A percentile compares a stretch with the other conserved stretches of the same genome.
Conservation (phyloP, 108 stramenopile genomes). For the Mayamaea pseudoterrestris region DNA sequence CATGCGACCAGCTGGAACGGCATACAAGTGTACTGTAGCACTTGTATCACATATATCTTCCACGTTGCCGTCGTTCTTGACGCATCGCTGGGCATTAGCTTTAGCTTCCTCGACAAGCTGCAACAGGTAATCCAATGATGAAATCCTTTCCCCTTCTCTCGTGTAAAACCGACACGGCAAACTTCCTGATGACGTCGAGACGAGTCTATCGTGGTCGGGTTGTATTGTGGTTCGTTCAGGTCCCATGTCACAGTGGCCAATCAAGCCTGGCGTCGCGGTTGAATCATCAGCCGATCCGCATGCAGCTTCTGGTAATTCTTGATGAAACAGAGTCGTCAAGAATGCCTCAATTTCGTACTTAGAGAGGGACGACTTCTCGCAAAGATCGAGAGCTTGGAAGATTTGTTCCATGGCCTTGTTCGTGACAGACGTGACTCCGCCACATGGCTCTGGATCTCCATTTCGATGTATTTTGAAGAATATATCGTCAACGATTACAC, state of each 20-base stretch:
- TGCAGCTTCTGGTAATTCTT: neutral
- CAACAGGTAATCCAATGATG: conserved; percentile 23
- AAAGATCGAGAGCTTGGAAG: neutral
- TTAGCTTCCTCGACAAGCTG: conserved; percentile 17
- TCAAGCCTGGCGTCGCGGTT: conserved; percentile 12
- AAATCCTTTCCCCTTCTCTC: conserved; percentile 64
- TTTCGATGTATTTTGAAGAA: conserved; percentile 70
- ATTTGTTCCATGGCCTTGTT: conserved; percentile 7
- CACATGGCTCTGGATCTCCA: conserved; percentile 57
- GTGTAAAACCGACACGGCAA: conserved; percentile 75
- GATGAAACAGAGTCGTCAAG: conserved; percentile 32
- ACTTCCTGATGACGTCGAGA: conserved; percentile 21
- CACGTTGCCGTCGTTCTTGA: too few species aligned
- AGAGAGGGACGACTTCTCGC: conserved; percentile 3
- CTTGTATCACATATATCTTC: neutral
- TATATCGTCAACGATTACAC: too few species aligned
- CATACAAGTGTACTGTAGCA: conserved; percentile 39
- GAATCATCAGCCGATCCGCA: conserved; percentile 22
- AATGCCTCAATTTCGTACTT: conserved; percentile 64
- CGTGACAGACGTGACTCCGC: conserved; percentile 4
- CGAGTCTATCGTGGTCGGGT: conserved; percentile 47
- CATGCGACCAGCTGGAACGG: conserved; percentile 57
- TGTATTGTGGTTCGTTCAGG: conserved; percentile 49
- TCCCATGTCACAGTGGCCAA: conserved; percentile 63
- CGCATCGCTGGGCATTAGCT: neutral